These are phyloP conservation scores for Punica granatum DNA, from an alignment of 345 rosid genomes.

Conservation along the genomic window DNA sequence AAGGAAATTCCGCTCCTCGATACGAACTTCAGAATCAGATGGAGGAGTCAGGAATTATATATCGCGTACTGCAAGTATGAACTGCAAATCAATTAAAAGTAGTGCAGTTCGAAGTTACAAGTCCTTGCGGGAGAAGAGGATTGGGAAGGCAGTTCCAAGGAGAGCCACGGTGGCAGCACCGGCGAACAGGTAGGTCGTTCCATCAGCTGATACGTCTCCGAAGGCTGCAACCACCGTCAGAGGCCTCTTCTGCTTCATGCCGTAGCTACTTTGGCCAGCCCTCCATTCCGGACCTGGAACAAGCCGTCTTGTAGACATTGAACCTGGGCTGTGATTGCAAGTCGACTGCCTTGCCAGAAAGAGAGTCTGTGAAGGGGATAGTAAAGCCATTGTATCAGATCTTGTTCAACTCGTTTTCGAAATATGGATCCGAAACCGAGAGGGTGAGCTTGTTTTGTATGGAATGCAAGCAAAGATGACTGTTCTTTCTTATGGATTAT, in stretches of 20 bases:
- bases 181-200: constrained; percentile 53
- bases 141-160: constrained; percentile 84
- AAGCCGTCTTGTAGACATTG: background rate
- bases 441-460: background rate
- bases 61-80: too few relatives aligned
- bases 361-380: background rate
- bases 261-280: constrained; percentile 4
- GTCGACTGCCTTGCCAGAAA: constrained; percentile 1
- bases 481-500: constrained; percentile 11
- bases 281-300: background rate
- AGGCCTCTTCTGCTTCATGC: constrained; percentile 32
- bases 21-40: too few relatives aligned
- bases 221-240: constrained; percentile 64
- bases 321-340: background rate
- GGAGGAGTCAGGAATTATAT: too few relatives aligned
- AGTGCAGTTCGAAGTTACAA: constrained; percentile 27
- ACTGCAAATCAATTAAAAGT: too few relatives aligned
- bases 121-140: constrained; percentile 82
- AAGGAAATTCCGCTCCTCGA: too few relatives aligned
- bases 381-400: background rate
- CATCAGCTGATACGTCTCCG: constrained; percentile 76
- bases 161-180: constrained; percentile 71
- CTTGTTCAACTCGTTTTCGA: background rate
- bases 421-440: background rate
- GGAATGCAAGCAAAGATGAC: too few relatives aligned